Percentiles rank a stretch among this genome's conserved stretches.
These are phyloP conservation scores for Pseudogymnoascus sp. DNA, from an alignment of 2,329 filamentous ascomycete species.

Conservation along the genomic window DNA sequence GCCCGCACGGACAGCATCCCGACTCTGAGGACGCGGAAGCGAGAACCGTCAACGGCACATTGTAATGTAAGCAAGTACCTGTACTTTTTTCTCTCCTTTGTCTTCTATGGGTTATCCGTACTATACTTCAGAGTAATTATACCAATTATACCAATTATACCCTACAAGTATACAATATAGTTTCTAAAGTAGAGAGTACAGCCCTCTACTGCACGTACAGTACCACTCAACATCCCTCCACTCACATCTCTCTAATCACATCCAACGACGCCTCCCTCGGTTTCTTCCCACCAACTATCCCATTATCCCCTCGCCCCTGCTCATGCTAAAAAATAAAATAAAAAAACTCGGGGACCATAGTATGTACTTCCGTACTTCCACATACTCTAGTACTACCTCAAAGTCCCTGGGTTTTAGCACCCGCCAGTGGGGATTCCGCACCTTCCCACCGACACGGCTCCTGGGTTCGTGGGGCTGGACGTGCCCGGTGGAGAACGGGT, in stretches of 20 bases:
- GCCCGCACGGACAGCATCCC: constrained; percentile 4
- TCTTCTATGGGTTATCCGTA: background rate
- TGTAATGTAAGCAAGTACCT: background rate
- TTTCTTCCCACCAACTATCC: background rate
- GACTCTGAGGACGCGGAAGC: constrained; percentile 3
- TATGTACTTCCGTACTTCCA: background rate
- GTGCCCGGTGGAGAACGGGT: background rate
- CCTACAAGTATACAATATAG: background rate
- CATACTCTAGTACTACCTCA: background rate
- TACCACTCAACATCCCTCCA: background rate
- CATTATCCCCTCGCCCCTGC: background rate
- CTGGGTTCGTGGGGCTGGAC: constrained; percentile 6
- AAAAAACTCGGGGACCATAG: background rate
- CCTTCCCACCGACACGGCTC: constrained; percentile 6
- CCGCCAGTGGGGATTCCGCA: constrained; percentile 3
- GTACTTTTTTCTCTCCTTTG: background rate
- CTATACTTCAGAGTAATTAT: background rate
- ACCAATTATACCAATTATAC: background rate
- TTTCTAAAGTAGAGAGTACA: background rate
- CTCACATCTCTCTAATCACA: background rate
- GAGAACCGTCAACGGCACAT: background rate
- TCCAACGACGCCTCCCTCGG: background rate
- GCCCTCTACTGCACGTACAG: background rate
- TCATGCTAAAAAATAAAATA: background rate
- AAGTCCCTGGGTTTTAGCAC: background rate